phyloP scores from a whole-genome alignment of 805 yeast species.

The Zygosaccharomyces kombuchaensis region DNA sequence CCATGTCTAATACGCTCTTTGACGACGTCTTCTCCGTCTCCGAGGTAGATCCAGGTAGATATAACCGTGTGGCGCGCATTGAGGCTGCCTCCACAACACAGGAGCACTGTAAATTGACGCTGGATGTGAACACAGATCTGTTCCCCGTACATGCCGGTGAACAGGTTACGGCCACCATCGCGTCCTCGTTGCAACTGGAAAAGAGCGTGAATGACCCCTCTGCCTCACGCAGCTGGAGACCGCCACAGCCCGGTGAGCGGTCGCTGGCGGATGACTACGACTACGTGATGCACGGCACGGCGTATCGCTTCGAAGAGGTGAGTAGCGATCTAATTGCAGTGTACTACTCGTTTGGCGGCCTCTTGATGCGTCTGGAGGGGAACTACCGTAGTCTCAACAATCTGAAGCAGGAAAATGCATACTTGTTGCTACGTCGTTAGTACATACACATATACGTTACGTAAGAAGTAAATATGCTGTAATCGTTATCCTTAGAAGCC shows the following conservation, averaged over 20 bases:
- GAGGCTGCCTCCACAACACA: constrained; percentile 79
- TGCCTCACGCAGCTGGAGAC: constrained; percentile 40
- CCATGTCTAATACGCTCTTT: constrained; percentile 72
- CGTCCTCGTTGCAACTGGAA: constrained; percentile 58
- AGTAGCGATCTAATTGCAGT: constrained; percentile 66
- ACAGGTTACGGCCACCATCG: constrained; percentile 78
- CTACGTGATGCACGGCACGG: constrained; percentile 97
- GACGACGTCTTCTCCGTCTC: constrained; percentile 89
- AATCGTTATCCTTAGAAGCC: constrained; percentile 15
- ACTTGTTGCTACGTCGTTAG: constrained; percentile 72
- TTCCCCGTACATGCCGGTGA: constrained; percentile 79
- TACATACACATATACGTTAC: constrained; percentile 31
- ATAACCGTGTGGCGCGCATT: constrained; percentile 86
- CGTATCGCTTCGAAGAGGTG: constrained; percentile 92
- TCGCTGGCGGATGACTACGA: constrained; percentile 95
- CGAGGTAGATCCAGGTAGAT: constrained; percentile 81
- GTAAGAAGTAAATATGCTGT: constrained; percentile 4
- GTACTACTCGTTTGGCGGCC: constrained; percentile 93
- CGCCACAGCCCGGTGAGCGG: constrained; percentile 75
- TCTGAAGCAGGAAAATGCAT: constrained; percentile 91
- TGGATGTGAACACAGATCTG: constrained; percentile 87
- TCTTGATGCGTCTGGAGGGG: constrained; percentile 90
- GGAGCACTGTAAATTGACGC: constrained; percentile 67
- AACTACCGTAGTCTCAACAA: constrained; percentile 82
- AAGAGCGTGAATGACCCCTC: constrained; percentile 40